Evolutionary conservation across 257 asterid species (phyloP), one percentile per base, ranked within the genome.

Genomic region (Capsicum chinense): DNA sequence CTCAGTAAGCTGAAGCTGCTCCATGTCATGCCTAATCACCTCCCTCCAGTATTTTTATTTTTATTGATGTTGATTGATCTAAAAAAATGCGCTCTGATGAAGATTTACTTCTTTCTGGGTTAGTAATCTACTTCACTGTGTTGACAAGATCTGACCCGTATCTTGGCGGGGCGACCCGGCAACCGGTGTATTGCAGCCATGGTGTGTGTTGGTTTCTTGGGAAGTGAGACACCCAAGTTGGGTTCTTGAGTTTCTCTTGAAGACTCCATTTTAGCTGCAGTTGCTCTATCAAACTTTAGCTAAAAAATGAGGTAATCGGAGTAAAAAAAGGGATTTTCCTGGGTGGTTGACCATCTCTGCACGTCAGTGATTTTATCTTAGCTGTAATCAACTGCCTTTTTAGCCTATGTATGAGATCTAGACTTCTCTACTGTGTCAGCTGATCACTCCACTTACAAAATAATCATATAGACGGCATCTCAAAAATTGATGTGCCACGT

Each of bases 91-190:
- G 86, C 83, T 83, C 59, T 86, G 88, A 83, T 57, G 88, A 79
- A 78, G 17, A 33, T 2, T 48, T 52, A 71, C 76, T 68, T 64
- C 56, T 56, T 78, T 68, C 83, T 60, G 83, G 60, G 84, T 48
- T 68, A 4, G 5, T 56, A 14, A 4, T 44, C 15, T 2, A 66
- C 7, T 42, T 33, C 26, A 71, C 76, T 42, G 85, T 54, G 60
- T 12, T 57, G 56, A 57, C 17, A 8, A 57, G 44, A 59, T 57
- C 73, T 62, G 54, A 80, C 80, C 85, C 76, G 85, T 83, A 83
- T 86, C 86, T 83, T 86, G 85, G 87, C 85, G 89, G 85, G 85
- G 87, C 89, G 48, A 62, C 10, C 85, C 48, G 7, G 48, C 6
- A 39, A 39, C 44, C 5, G 44, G 44, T 37, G 56, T 80, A 56